Conservation (phyloP, 2,329 filamentous ascomycete species). For the Zasmidium cellare region DNA sequence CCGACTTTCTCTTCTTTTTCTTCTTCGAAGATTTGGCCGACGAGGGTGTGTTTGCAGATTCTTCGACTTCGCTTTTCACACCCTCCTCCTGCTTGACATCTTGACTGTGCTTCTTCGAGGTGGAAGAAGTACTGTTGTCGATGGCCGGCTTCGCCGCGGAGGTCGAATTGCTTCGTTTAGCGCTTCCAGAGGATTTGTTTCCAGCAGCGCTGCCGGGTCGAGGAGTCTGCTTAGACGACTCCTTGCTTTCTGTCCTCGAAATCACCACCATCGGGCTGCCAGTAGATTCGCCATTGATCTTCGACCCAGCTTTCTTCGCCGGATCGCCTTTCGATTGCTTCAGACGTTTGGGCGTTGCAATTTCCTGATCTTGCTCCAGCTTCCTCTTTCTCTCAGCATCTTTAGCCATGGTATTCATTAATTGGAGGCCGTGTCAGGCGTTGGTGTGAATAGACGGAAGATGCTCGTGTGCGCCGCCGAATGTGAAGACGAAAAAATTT, state of each 20-base stretch:
- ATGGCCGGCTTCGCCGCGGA: neutral
- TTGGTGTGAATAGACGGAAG: neutral
- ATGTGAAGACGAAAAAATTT: neutral
- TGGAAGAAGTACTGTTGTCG: neutral
- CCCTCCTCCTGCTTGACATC: neutral
- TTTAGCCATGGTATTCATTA: conserved; percentile 15
- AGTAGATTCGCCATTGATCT: conserved; percentile 4
- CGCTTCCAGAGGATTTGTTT: neutral
- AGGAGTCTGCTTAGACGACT: neutral
- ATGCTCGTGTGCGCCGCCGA: neutral
- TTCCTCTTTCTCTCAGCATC: conserved; percentile 23
- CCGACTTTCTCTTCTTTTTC: conserved; percentile 12
- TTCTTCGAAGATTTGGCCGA: neutral
- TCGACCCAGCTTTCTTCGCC: conserved; percentile 11
- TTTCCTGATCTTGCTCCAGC: conserved; percentile 20
- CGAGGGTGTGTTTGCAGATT: neutral
- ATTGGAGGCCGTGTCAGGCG: neutral
- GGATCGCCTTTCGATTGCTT: conserved; percentile 18
- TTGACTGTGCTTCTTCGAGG: neutral
- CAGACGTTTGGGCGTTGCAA: conserved; percentile 19
- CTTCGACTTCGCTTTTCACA: too few relatives aligned
- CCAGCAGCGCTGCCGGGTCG: neutral
- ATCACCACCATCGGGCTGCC: conserved; percentile 13
- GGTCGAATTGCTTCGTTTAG: neutral
- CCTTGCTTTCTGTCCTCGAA: neutral